Conservation (phyloP, 352 stramenopile species). For the Plasmopara viticola region DNA sequence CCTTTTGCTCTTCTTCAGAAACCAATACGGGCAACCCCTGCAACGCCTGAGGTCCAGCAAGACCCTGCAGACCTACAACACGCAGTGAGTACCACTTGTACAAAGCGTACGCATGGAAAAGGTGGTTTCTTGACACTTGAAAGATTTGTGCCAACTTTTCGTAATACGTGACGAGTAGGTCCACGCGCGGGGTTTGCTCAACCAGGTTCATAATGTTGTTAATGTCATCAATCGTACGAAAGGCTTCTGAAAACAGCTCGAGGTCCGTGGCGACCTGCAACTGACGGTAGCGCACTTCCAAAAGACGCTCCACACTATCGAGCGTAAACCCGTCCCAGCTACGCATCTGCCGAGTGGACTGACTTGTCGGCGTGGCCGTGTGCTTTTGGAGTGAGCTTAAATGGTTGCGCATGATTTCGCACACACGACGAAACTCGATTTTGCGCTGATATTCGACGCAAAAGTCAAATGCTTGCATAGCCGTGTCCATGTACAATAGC, state of each 20-base stretch:
- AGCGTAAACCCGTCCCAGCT: conserved; percentile 95
- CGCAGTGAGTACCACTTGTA: conserved; percentile 94
- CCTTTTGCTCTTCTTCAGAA: conserved; percentile 63
- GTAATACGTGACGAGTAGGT: conserved; percentile 97
- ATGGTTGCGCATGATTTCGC: conserved; percentile 96
- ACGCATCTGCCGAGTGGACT: conserved; percentile 82
- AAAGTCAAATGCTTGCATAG: conserved; percentile 79
- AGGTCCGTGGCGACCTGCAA: conserved; percentile 93
- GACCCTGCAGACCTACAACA: conserved; percentile 79
- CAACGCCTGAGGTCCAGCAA: conserved; percentile 36
- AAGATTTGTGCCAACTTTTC: conserved; percentile 97
- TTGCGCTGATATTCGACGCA: conserved; percentile 86
- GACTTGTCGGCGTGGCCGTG: conserved; percentile 54
- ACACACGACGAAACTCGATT: conserved; percentile 95
- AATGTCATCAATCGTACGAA: conserved; percentile 98
- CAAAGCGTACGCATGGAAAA: conserved; percentile 96
- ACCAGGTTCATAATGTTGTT: conserved; percentile 94
- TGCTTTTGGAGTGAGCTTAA: conserved; percentile 93
- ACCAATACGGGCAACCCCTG: conserved; percentile 46
- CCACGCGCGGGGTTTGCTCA: conserved; percentile 87
- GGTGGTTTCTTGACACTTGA: conserved; percentile 94
- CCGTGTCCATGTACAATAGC: conserved; percentile 69
- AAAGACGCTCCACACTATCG: conserved; percentile 93
- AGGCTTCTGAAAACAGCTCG: conserved; percentile 96
- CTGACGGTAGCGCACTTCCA: conserved; percentile 96